These are phyloP conservation scores for Capsicum chinense DNA, from an alignment of 257 asterid genomes.

Conservation along the genomic window DNA sequence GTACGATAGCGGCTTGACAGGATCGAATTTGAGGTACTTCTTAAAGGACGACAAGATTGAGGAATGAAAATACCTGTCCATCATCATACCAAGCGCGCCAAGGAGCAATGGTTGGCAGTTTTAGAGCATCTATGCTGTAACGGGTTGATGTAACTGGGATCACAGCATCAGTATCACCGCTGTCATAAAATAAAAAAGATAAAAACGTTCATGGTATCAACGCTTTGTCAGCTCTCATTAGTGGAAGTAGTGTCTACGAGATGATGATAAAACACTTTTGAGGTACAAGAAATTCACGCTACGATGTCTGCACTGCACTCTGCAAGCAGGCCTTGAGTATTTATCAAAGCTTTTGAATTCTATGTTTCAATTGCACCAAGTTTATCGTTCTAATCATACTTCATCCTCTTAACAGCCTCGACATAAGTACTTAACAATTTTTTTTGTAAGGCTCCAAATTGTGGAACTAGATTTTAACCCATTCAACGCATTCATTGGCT, in stretches of 20 bases:
- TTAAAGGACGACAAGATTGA: not conserved
- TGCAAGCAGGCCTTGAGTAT: not conserved
- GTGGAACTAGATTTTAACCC: not conserved
- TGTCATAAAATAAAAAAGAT: slow-evolving; percentile 33
- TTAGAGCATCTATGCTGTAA: slow-evolving; percentile 72
- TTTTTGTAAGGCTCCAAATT: not conserved
- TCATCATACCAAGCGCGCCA: slow-evolving; percentile 92
- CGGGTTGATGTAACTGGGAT: slow-evolving; percentile 96
- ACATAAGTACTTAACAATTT: not conserved
- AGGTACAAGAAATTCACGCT: not conserved
- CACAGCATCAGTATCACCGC: slow-evolving; percentile 95
- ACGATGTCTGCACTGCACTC: not conserved
- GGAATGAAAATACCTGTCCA: slow-evolving; percentile 67
- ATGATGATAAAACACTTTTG: not conserved
- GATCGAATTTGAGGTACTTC: not conserved
- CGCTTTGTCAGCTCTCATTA: not conserved
- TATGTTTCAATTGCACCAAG: not conserved
- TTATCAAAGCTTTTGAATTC: not conserved
- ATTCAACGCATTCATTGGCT: not conserved
- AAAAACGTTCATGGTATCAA: not conserved
- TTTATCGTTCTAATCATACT: not conserved
- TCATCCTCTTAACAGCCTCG: not conserved
- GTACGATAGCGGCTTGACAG: not conserved
- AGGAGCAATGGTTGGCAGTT: slow-evolving; percentile 64
- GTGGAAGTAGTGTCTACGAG: not conserved